A percentile compares a stretch with the other conserved stretches of the same genome.
Conservation (phyloP, 768 basidiomycete genomes). For the Suillus alpinus region DNA sequence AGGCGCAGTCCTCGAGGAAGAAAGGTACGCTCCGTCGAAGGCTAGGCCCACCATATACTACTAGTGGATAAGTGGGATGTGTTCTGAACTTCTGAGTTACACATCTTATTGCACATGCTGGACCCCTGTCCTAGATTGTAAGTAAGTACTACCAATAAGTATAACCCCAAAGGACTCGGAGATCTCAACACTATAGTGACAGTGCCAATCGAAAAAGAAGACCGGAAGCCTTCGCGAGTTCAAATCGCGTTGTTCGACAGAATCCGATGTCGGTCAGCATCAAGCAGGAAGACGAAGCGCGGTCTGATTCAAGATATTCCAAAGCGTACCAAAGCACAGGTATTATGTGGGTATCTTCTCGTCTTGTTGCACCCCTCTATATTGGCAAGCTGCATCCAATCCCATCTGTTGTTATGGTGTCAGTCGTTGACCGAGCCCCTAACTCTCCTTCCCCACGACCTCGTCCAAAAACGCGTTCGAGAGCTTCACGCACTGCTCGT, state of each 20-base stretch:
- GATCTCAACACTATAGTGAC: neutral
- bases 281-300: neutral
- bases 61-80: neutral
- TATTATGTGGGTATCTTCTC: neutral
- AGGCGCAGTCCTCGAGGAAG: neutral
- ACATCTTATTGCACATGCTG: neutral
- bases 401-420: neutral
- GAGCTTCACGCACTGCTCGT: conserved; percentile 68
- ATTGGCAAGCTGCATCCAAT: neutral
- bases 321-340: neutral
- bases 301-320: neutral
- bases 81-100: neutral
- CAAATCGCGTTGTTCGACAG: neutral
- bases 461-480: conserved; percentile 80
- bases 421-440: neutral
- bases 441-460: conserved; percentile 35
- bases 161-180: neutral
- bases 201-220: neutral
- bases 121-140: neutral
- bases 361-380: neutral
- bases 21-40: neutral
- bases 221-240: neutral
- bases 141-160: neutral
- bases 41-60: neutral
- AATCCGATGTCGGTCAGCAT: neutral